phyloP scores from a whole-genome alignment of 2,329 filamentous ascomycete genomes.

The Pyricularia grisea region DNA sequence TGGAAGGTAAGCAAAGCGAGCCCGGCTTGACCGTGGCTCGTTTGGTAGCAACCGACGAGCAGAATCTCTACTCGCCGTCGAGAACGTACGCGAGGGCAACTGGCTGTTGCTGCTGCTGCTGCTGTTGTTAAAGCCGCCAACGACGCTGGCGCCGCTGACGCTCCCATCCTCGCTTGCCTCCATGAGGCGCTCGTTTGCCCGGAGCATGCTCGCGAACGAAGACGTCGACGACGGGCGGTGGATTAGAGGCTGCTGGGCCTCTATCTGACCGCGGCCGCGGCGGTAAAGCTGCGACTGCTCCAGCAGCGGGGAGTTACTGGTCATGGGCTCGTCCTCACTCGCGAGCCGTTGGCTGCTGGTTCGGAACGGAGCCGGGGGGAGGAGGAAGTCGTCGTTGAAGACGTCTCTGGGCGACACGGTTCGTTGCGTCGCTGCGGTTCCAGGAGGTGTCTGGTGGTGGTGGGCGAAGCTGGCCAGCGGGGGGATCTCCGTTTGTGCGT shows the following conservation, averaged over 20 bases:
- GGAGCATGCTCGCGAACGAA: not conserved
- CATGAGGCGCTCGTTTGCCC: not conserved
- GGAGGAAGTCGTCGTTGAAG: not conserved
- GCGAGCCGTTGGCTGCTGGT: not conserved
- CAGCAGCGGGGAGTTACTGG: not conserved
- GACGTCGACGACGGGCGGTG: not conserved
- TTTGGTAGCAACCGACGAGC: not conserved
- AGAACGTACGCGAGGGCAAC: not conserved
- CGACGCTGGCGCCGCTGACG: not conserved
- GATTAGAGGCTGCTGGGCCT: not conserved
- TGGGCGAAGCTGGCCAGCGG: not conserved
- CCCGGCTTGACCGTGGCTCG: not conserved
- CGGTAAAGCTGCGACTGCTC: not conserved
- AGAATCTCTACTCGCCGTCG: not conserved
- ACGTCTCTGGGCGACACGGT: not conserved
- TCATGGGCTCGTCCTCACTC: not conserved
- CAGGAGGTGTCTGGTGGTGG: not conserved
- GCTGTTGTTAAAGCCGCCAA: not conserved
- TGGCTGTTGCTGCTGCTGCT: not conserved
- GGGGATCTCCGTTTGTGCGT: not conserved
- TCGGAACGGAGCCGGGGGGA: not conserved
- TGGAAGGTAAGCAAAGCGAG: not conserved
- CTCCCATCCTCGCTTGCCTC: not conserved
- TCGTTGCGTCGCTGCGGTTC: not conserved
- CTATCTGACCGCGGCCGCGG: not conserved